A percentile compares a stretch with the other conserved stretches of the same genome.
phyloP scores from a whole-genome alignment of 2,329 filamentous ascomycete species.

The Xenoacremonium recifei region DNA sequence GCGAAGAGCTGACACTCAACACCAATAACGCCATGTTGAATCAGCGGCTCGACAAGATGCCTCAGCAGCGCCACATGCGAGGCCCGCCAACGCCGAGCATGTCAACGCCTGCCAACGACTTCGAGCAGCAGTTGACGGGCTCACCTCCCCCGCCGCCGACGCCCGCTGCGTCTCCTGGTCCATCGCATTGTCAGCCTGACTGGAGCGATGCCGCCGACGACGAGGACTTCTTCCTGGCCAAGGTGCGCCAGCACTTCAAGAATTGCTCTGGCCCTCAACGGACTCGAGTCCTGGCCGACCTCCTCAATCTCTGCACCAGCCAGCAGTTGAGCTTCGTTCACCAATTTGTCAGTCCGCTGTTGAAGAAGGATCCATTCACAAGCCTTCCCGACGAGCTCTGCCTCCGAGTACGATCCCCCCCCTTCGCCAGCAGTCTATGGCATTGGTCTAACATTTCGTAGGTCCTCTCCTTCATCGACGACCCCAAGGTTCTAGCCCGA shows the following conservation, averaged over 20 bases:
- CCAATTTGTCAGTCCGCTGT: conserved; percentile 86
- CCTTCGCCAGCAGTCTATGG: not conserved
- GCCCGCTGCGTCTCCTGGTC: conserved; percentile 63
- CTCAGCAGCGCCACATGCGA: conserved; percentile 41
- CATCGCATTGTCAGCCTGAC: conserved; percentile 60
- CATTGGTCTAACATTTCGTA: conserved; percentile 34
- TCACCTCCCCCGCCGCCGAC: conserved; percentile 65
- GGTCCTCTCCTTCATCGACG: conserved; percentile 96
- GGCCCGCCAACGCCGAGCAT: conserved; percentile 67
- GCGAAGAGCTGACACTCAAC: conserved; percentile 57
- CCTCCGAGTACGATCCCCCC: conserved; percentile 62
- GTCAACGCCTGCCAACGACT: conserved; percentile 62
- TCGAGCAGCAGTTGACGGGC: conserved; percentile 59
- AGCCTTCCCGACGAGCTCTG: conserved; percentile 91
- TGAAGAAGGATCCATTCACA: conserved; percentile 96
- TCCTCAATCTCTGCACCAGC: conserved; percentile 92
- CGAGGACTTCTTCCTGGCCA: conserved; percentile 79
- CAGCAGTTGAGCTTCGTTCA: conserved; percentile 95
- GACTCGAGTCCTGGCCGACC: conserved; percentile 78
- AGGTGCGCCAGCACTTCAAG: conserved; percentile 78
- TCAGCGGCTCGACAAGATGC: conserved; percentile 51
- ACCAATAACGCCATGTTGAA: conserved; percentile 44
- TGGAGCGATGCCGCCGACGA: conserved; percentile 77
- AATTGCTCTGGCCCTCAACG: conserved; percentile 73
- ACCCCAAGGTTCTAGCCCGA: conserved; percentile 88